phyloP scores from a whole-genome alignment of 257 asterid species.

The Solanum commersonii region DNA sequence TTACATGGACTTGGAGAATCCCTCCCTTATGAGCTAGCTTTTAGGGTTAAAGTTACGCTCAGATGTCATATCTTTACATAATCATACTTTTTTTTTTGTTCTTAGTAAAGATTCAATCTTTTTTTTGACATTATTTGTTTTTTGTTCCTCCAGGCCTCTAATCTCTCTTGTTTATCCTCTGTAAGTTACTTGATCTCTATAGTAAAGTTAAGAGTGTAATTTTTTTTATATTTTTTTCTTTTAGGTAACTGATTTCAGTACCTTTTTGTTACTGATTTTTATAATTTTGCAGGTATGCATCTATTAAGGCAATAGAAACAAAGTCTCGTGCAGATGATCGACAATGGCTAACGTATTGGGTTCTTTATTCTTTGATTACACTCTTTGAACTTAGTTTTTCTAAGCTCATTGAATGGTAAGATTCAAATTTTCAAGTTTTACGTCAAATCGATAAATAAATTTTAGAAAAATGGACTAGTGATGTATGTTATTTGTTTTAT shows the following conservation, averaged over 20 bases:
- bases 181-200: slow-evolving; percentile 31
- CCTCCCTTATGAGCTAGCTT: accelerated
- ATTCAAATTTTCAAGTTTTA: not conserved
- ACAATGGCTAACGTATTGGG: slow-evolving; percentile 98
- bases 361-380: slow-evolving; percentile 73
- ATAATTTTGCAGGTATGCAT: slow-evolving; percentile 46
- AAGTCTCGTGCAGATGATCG: slow-evolving; percentile 61
- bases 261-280: not conserved
- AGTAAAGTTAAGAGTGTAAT: not conserved
- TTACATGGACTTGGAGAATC: accelerated
- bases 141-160: slow-evolving; percentile 57
- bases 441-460: not conserved
- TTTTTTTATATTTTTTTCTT: not conserved
- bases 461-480: not conserved
- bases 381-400: slow-evolving; percentile 78
- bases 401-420: slow-evolving; percentile 63
- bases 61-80: too few species aligned
- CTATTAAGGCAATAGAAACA: slow-evolving; percentile 79
- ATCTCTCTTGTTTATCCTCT: slow-evolving; percentile 82
- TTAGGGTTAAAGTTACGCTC: not conserved
- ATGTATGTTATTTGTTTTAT: not conserved
- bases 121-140: too few species aligned
- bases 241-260: not conserved
- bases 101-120: too few species aligned
- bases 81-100: not conserved